phyloP scores from a whole-genome alignment of 2,329 filamentous ascomycete species.

The Berkeleyomyces basicola region DNA sequence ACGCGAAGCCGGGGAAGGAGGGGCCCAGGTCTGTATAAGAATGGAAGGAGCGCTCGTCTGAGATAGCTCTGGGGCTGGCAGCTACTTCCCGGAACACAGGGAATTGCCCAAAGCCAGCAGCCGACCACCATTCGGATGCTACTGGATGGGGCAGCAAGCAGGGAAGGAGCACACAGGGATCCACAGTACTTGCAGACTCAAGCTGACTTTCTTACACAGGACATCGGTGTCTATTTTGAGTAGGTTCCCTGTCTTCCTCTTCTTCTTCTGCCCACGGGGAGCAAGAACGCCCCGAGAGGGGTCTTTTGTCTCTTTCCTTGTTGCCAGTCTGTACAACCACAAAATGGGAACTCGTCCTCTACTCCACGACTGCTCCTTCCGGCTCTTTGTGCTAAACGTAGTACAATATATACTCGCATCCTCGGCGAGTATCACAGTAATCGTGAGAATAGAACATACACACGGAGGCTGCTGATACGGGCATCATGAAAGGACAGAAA shows the following conservation, averaged over 20 bases:
- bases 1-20: not conserved
- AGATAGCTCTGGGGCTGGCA: not conserved
- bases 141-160: not conserved
- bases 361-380: not conserved
- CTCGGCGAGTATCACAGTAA: not conserved
- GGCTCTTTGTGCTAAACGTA: not conserved
- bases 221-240: not conserved
- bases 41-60: not conserved
- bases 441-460: not conserved
- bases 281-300: too few species aligned
- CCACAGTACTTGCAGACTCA: not conserved
- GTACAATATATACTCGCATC: not conserved
- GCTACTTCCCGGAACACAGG: not conserved
- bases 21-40: not conserved
- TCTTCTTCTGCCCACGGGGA: too few species aligned
- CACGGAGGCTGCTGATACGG: not conserved
- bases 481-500: not conserved
- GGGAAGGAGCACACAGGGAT: not conserved
- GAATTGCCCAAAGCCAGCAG: not conserved
- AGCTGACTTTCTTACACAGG: not conserved
- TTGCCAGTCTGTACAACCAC: not conserved
- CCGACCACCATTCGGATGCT: not conserved
- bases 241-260: not conserved
- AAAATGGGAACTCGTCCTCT: not conserved
- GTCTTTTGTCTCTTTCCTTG: not conserved